Conservation (phyloP, 257 asterid species). For the Solanum megistacrolobum region DNA sequence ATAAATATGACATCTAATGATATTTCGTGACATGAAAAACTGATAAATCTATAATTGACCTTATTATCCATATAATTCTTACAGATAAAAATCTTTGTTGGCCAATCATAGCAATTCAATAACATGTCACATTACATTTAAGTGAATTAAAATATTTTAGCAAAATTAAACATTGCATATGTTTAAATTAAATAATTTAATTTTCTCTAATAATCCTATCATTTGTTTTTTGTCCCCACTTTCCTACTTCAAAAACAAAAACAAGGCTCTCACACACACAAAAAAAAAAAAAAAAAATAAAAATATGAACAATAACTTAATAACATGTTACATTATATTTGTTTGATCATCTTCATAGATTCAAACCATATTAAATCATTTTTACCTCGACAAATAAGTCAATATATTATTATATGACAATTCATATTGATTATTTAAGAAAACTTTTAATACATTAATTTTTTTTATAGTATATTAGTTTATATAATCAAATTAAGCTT, state of each 20-base stretch:
- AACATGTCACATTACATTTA: not conserved
- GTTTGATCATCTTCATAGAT: not conserved
- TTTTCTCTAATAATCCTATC: not conserved
- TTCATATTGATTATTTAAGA: not conserved
- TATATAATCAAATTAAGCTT: not conserved
- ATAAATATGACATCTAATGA: not conserved
- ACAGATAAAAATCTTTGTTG: too few relatives aligned
- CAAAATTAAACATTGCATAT: not conserved
- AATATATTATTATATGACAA: not conserved
- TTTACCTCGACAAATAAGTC: not conserved
- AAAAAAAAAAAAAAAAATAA: too few relatives aligned
- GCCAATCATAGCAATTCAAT: rapidly evolving
- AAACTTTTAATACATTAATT: too few relatives aligned
- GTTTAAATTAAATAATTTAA: too few relatives aligned
- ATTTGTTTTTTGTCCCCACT: not conserved
- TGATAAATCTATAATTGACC: not conserved
- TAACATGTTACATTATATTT: not conserved
- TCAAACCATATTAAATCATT: not conserved
- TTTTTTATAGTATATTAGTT: not conserved
- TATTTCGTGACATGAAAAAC: not conserved
- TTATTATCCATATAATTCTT: not conserved
- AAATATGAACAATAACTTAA: not conserved
- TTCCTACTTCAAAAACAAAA: not conserved
- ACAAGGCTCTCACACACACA: not conserved
- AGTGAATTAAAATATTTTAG: not conserved